Conservation (phyloP, 148 eudicot genomes). For the Camellia granthamiana region DNA sequence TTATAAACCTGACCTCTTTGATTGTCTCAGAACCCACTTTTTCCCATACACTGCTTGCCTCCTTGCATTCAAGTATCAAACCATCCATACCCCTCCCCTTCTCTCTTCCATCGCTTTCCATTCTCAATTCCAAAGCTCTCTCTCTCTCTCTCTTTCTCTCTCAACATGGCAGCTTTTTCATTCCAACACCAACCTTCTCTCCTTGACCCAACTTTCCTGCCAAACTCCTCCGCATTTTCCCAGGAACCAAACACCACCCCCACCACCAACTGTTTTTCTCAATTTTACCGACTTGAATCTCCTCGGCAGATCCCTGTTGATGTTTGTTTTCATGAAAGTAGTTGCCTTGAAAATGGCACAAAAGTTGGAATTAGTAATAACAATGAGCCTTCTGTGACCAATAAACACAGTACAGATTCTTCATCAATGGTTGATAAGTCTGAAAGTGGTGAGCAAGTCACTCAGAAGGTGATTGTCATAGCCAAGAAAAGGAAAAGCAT, state of each 20-base stretch:
- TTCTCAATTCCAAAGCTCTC: slow-evolving; percentile 17
- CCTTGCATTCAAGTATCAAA: background rate
- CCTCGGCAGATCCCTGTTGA: background rate
- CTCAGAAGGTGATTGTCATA: slow-evolving; percentile 15
- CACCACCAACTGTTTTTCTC: background rate
- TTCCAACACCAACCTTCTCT: slow-evolving; percentile 23
- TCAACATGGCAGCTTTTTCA: slow-evolving; percentile 34
- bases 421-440: slow-evolving; percentile 35
- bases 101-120: slow-evolving; percentile 20
- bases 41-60: background rate
- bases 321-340: background rate
- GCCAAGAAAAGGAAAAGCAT: slow-evolving; percentile 40
- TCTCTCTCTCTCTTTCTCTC: background rate
- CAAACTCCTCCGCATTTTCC: slow-evolving; percentile 12
- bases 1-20: background rate
- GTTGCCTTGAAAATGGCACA: background rate
- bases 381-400: slow-evolving; percentile 21
- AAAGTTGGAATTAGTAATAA: background rate
- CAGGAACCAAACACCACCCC: slow-evolving; percentile 12
- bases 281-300: slow-evolving; percentile 7
- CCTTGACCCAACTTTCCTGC: slow-evolving; percentile 17
- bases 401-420: slow-evolving; percentile 34
- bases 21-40: slow-evolving; percentile 17
- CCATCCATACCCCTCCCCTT: background rate
- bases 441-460: slow-evolving; percentile 31